Percentiles rank a stretch among this genome's conserved stretches.
Conservation (phyloP, 2,329 filamentous ascomycete species). For the Aureobasidium subglaciale region DNA sequence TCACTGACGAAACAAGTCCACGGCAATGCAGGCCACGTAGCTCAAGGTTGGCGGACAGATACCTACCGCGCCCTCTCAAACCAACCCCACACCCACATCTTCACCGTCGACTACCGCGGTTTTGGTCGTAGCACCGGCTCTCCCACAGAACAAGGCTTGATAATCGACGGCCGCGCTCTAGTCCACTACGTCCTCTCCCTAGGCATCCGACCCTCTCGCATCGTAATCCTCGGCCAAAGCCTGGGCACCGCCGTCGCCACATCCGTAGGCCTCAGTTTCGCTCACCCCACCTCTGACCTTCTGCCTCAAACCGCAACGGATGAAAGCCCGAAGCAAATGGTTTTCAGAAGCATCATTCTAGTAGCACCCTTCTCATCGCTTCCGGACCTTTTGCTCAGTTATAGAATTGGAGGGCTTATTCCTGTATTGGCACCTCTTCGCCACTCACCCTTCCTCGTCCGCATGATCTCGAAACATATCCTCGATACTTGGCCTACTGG, state of each 20-base stretch:
- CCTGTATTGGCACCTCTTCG: constrained; percentile 72
- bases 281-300: constrained; percentile 20
- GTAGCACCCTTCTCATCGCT: constrained; percentile 74
- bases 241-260: constrained; percentile 79
- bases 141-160: constrained; percentile 73
- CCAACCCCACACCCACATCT: constrained; percentile 66
- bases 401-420: constrained; percentile 69
- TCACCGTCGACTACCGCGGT: constrained; percentile 87
- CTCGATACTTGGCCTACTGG: constrained; percentile 78
- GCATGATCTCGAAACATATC: constrained; percentile 55
- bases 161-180: constrained; percentile 67
- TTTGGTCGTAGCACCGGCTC: constrained; percentile 75
- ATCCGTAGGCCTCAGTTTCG: constrained; percentile 66
- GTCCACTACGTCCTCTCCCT: constrained; percentile 66
- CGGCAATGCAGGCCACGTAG: constrained; percentile 79
- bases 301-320: neutral
- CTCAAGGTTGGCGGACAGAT: constrained; percentile 66
- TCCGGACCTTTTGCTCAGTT: constrained; percentile 65
- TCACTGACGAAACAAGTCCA: constrained; percentile 20
- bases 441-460: constrained; percentile 57
- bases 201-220: constrained; percentile 60
- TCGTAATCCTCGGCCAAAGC: constrained; percentile 78
- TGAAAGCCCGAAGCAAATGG: constrained; percentile 29
- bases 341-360: constrained; percentile 74
- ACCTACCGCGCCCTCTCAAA: constrained; percentile 72